A percentile compares a stretch with the other conserved stretches of the same genome.
phyloP scores from a whole-genome alignment of 2,329 filamentous ascomycete species.

The Fusarium tupiense region DNA sequence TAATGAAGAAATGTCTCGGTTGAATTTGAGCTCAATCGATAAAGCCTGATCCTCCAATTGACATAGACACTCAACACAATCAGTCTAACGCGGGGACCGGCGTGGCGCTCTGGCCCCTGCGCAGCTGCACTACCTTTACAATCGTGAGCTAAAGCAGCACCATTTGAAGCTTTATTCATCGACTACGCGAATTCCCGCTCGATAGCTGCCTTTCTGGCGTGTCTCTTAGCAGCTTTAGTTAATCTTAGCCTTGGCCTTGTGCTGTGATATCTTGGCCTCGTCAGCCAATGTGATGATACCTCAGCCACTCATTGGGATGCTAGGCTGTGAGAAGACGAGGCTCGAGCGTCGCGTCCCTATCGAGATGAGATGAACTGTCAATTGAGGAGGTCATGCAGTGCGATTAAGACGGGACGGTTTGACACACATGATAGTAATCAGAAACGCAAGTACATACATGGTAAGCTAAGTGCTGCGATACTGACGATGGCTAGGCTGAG shows the following conservation, averaged over 20 bases:
- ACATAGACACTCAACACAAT: background rate
- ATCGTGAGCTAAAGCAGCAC: conserved; percentile 10
- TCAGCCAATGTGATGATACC: conserved; percentile 5
- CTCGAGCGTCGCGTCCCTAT: conserved; percentile 18
- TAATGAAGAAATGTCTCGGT: conserved; percentile 15
- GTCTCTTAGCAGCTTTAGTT: conserved; percentile 6
- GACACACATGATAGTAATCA: conserved; percentile 4
- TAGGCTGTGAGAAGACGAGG: conserved; percentile 1
- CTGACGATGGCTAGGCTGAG: conserved; percentile 6
- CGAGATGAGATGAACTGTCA: conserved; percentile 19
- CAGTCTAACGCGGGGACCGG: conserved; percentile 2
- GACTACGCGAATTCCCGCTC: conserved; percentile 32
- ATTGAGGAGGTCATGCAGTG: background rate
- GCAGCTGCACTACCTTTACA: conserved; percentile 27
- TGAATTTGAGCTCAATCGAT: conserved; percentile 13
- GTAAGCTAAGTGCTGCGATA: background rate
- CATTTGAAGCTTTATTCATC: conserved; percentile 11
- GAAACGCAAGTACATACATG: background rate
- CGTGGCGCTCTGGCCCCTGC: conserved; percentile 28
- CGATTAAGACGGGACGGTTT: conserved; percentile 3
- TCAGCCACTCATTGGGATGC: conserved; percentile 3
- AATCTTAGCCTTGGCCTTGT: background rate
- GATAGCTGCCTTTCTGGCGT: conserved; percentile 18
- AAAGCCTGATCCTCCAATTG: conserved; percentile 15
- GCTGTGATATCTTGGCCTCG: conserved; percentile 5